Conservation (phyloP, 495 filamentous ascomycete genomes). For the Thozetella sp. region DNA sequence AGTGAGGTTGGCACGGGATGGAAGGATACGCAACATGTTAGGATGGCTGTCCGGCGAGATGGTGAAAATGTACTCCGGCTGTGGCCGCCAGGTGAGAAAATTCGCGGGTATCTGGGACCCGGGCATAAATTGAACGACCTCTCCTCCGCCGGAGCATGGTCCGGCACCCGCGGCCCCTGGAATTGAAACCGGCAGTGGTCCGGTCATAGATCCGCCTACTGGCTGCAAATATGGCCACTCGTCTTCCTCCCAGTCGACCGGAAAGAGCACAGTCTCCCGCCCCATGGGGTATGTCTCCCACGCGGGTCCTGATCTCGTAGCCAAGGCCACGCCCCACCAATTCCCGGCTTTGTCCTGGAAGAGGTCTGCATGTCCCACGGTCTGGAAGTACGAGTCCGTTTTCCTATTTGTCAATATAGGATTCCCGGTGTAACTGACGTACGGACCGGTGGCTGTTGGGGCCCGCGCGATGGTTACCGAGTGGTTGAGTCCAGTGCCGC, state of each 20-base stretch:
- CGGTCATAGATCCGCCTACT: conserved; percentile 41
- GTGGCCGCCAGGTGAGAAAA: conserved; percentile 46
- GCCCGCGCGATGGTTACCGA: conserved; percentile 48
- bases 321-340: conserved; percentile 57
- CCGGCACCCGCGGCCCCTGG: conserved; percentile 33
- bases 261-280: conserved; percentile 53
- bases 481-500: conserved; percentile 56
- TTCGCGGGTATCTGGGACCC: conserved; percentile 35
- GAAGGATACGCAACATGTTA: conserved; percentile 36
- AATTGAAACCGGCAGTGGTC: conserved; percentile 28
- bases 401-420: conserved; percentile 52
- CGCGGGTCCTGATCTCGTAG: conserved; percentile 38
- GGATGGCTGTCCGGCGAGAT: conserved; percentile 30
- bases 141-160: conserved; percentile 34
- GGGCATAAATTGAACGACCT: conserved; percentile 36
- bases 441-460: conserved; percentile 48
- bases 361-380: conserved; percentile 48
- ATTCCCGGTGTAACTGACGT: conserved; percentile 46
- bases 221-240: conserved; percentile 41
- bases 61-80: conserved; percentile 28
- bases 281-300: conserved; percentile 55
- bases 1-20: conserved; percentile 36
- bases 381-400: conserved; percentile 48
- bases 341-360: conserved; percentile 50
- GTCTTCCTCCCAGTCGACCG: conserved; percentile 48